Base-by-base conservation (phyloP, 2,329 filamentous ascomycete genomes). In the Blumeria graminis region DNA sequence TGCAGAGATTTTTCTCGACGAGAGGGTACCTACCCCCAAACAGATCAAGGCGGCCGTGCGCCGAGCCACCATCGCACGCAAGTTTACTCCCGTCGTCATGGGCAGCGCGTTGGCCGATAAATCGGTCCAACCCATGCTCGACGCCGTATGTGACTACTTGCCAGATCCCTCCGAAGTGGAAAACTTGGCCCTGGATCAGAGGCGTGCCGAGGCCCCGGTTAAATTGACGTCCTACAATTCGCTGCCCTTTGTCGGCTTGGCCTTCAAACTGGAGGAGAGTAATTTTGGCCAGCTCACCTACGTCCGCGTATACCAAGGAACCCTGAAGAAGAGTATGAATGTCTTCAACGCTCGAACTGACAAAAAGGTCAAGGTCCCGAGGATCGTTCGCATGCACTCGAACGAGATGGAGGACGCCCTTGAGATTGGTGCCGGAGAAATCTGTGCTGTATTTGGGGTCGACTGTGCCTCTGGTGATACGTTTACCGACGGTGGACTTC, bases 201-300 rank as follows among this genome's bases (percentile, higher is more conserved):
- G 81, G 66, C 80, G 84, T 64, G 74, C 74, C 46, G 92, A 98
- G 69, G 78, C 81, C 53, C 76, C 81, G 1, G 89, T 94, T 58
- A 84, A 90, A 68, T 78, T 98, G 57, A 80, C 95, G 16, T 88
- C 90, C 1, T 95, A 96, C 73, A 92, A 93, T 70, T 84, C 86
- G 22, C 74, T 94, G 28, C 92, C 92, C 0, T 95, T 96, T 65
- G 88, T 95, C 57, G 92, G 92, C 54, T 76, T 98, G 60, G 92
- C 92, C 9, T 98, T 98, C 76, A 98, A 98, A 76, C 80, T 98
- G 22, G 92, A 98, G 75, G 92, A 98, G 71, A 94, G 90, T 71
- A 95, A 94, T 69, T 98, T 94, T 65, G 92, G 92, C 46, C 92
- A 98, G 70, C 78, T 98, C 66, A 98, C 92, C 56, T 98, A 98